Conservation (phyloP, 1,284 basidiomycete genomes). For the Ceratobasidium sp. region DNA sequence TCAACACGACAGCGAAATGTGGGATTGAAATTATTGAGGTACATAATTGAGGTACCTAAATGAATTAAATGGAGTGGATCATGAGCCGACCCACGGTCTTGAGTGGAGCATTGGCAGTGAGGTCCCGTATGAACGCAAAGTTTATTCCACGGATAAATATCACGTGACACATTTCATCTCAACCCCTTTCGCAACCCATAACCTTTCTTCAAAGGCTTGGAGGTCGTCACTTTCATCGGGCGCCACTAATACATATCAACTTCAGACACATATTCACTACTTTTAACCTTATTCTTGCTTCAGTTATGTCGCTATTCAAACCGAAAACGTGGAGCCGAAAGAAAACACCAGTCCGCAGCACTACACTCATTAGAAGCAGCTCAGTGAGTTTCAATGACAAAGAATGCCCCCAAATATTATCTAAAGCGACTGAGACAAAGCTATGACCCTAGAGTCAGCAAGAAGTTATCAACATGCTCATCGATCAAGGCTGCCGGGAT, state of each 20-base stretch:
- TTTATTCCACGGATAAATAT: not conserved
- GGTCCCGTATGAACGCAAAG: too few species aligned
- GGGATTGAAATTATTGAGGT: too few species aligned
- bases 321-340: not conserved
- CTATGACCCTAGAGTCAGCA: too few species aligned
- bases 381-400: not conserved
- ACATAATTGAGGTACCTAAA: too few species aligned
- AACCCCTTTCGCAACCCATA: not conserved
- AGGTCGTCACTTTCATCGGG: not conserved
- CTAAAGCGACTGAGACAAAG: not conserved
- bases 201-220: not conserved
- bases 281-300: not conserved
- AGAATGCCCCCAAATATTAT: not conserved
- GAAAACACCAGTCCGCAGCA: not conserved
- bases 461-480: not conserved
- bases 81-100: too few species aligned
- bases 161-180: not conserved
- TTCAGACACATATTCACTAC: not conserved
- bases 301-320: not conserved
- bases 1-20: too few species aligned
- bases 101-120: too few species aligned
- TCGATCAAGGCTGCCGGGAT: not conserved
- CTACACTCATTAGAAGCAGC: not conserved
- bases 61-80: too few species aligned
- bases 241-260: not conserved